Base-by-base conservation (phyloP, 1,284 basidiomycete species). In the Irpex rosettiformis region DNA sequence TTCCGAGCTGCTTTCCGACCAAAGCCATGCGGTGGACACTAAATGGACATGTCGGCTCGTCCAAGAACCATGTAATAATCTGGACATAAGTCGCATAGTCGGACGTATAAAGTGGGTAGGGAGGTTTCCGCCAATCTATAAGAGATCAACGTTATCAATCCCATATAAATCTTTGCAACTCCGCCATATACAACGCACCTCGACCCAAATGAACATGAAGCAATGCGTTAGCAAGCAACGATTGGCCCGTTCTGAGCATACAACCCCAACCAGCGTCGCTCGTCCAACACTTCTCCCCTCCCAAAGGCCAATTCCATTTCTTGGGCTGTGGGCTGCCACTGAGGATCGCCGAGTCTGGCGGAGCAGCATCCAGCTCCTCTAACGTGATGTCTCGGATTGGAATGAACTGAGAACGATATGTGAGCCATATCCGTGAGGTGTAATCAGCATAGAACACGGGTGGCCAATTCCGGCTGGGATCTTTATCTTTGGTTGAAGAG, bases 241-340 rank as follows among this genome's bases (percentile, higher is more conserved):
- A 93, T 75, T 98, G 96, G 0, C 95, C 96, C 0, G 96, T 98
- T 24, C 96, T 77, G 27, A 98, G 73, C 96, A 99, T 98, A 73
- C 96, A 99, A 0, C 96, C 96, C 96, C 96, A 99, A 0, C 96
- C 96, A 0, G 93, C 80, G 77, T 99, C 96, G 64, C 85, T 92
- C n/a, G 89, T 93, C 83, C 94, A 89, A 0, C 89, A 90, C 66
- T 88, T 88, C 68, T 92, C 90, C 0, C 81, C 82, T 1, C 79
- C 71, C 28, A 78, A 69, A 11, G 75, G 75, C 76, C 80, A 83
- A 56, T 76, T 75, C 80, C 79, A 80, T 61, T 72, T 74, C 67
- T 75, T 74, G 18, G 70, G 62, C 56, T 75, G 75, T 56, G 81
- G 75, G 62, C 72, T 74, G 43, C 64, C 67, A 3, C 61, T 58